Evolutionary conservation across 129 eudicot species (phyloP).

Genomic region (Daucus carota): DH1_v3.0 NC_030385.2:25532001-25532500

Average conservation of each 20-base stretch:
- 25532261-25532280: conserved; percentile 70
- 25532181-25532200: not conserved
- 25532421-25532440: conserved; percentile 57
- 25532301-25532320: conserved; percentile 68
- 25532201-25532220: not conserved
- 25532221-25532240: not conserved
- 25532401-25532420: conserved; percentile 29
- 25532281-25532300: conserved; percentile 50
- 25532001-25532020: not conserved
- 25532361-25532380: conserved; percentile 87
- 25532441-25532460: conserved; percentile 73
- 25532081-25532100: conserved; percentile 16
- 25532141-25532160: conserved; percentile 4
- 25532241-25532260: conserved; percentile 54
- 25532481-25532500: conserved; percentile 18
- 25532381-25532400: conserved; percentile 65
- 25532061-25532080: conserved; percentile 17
- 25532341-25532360: conserved; percentile 92
- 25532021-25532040: conserved; percentile 6
- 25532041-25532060: conserved; percentile 19
- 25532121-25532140: conserved; percentile 6
- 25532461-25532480: conserved; percentile 77
- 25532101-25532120: conserved; percentile 20
- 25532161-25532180: conserved; percentile 13
- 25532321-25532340: conserved; percentile 53